Base-by-base conservation (phyloP, 2,329 filamentous ascomycete genomes). In the Alternaria metachromatica region DNA sequence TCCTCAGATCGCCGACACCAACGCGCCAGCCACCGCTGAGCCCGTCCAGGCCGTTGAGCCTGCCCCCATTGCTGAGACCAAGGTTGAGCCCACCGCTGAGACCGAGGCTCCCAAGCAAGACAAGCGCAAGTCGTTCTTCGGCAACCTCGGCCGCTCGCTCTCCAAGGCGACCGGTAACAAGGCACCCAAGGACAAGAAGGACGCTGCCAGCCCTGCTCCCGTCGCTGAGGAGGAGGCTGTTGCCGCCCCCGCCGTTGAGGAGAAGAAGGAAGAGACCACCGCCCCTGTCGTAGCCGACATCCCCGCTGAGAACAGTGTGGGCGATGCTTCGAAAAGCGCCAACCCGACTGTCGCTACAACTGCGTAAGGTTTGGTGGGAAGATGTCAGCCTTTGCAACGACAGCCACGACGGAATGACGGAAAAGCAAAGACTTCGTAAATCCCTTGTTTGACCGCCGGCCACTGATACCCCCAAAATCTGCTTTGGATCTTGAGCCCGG, bases 111-210 rank as follows among this genome's bases (percentile, higher is more conserved):
- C 81, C 50, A 77, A 85, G 71, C 93, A 92, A 87, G 87, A 88
- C 83, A 97, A 96, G 92, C 92, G 93, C 81, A 88, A 90, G 83
- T 95, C 92, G 71, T 90, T 94, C 76, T 96, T 96, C 82, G 88
- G 88, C 73, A 90, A 89, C 75, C 88, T 92, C 76, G 87, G 80
- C 70, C 80, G 81, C 69, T 78, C 77, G 28, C 73, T 79, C 70
- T 80, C 77, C 78, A 82, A 82, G 76, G 78, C 80, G 54, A 73
- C 75, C 65, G 73, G 73, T 58, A 63, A 70, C 71, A 80, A 81
- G 73, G 78, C 48, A 5, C 60, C 75, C 70, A 73, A 79, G 73
- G 77, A 80, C 72, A 77, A 79, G 69, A 64, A 71, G 64, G 63
- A 72, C 33, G 65, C 68, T 37, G 65, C 67, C 41, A 58, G 76